Base-by-base conservation (phyloP, 208 protist species). In the Leishmania tarentolae region DNA sequence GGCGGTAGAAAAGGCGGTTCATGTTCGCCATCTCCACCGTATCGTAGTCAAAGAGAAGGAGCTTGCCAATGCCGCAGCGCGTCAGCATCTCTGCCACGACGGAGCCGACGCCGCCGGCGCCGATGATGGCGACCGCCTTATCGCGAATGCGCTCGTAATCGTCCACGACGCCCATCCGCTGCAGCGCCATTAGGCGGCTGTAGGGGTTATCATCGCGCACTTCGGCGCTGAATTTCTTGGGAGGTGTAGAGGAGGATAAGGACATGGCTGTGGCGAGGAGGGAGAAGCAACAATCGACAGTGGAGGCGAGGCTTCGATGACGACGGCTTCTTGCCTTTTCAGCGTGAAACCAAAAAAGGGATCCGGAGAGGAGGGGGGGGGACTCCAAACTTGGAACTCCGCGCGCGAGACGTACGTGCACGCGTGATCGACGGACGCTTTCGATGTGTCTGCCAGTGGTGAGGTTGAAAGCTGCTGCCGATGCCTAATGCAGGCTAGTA, bases 41-140 rank as follows among this genome's bases (percentile, higher is more conserved):
- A 91, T 99, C 99, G 90, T 99, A 99, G 90, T 99, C 99, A 81
- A 98, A 99, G 65, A 99, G 88, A n/a, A 99, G 80, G 19, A 99
- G 89, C 87, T 99, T 99, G 66, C 98, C 98, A 66, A 99, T 94
- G 61, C 99, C 99, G 86, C 99, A 99, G 56, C 98, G 91, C 8
- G 97, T 99, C 19, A 99, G 92, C 98, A 99, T 99, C 83, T 99
- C 98, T 2, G 97, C 97, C n/a, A 97, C 95, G n/a, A 99, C 98
- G 66, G 88, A 94, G 75, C 98, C 98, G 21, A 99, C 98, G 66
- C 98, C 98, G 47, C 98, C 98, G 19, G 99, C 89, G 65, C 98
- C 98, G 71, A 99, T 94, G 73, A 99, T 88, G 35, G 95, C 91
- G 65, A 99, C 95, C 52, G 94, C 88, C 68, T 93, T 95, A 71